Evolutionary conservation across 2,329 filamentous ascomycete species (phyloP).

Genomic region (Thelonectria discophora): DNA sequence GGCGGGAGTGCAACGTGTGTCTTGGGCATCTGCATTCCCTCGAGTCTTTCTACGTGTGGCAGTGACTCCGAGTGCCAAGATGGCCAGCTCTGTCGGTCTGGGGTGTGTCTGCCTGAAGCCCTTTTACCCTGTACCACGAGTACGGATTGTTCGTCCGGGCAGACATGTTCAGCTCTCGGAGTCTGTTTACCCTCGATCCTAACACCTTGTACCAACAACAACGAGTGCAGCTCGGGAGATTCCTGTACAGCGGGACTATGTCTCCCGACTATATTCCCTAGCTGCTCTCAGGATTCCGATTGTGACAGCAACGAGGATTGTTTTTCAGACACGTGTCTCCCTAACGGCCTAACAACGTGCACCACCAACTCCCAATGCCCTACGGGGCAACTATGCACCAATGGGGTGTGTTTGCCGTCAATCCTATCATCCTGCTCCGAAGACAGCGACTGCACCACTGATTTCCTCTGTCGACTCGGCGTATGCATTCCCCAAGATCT

Average conservation of each 20-base stretch:
- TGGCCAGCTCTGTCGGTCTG: neutral
- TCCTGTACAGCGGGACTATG: slow-evolving; percentile 14
- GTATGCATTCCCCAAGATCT: slow-evolving; percentile 7
- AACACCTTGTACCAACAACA: neutral
- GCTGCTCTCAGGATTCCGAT: neutral
- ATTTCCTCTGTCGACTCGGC: slow-evolving; percentile 10
- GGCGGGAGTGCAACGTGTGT: neutral
- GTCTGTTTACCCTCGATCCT: neutral
- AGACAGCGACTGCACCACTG: neutral
- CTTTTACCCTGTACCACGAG: neutral
- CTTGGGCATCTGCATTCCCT: slow-evolving; percentile 1
- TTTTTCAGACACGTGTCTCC: neutral
- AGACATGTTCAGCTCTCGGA: slow-evolving; percentile 5
- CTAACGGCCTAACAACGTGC: neutral
- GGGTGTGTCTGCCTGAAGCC: neutral
- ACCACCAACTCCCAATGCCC: neutral
- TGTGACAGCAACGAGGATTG: neutral
- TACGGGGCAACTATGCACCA: slow-evolving; percentile 1
- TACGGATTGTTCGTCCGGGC: neutral
- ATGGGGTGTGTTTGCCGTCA: slow-evolving; percentile 6
- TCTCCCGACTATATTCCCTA: neutral
- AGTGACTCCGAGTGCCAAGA: neutral
- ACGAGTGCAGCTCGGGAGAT: neutral
- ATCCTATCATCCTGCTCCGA: slow-evolving; percentile 5
- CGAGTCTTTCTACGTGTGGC: neutral